Evolutionary conservation across 768 basidiomycete species (phyloP).

Genomic region (Cantharellus anzutake): DNA sequence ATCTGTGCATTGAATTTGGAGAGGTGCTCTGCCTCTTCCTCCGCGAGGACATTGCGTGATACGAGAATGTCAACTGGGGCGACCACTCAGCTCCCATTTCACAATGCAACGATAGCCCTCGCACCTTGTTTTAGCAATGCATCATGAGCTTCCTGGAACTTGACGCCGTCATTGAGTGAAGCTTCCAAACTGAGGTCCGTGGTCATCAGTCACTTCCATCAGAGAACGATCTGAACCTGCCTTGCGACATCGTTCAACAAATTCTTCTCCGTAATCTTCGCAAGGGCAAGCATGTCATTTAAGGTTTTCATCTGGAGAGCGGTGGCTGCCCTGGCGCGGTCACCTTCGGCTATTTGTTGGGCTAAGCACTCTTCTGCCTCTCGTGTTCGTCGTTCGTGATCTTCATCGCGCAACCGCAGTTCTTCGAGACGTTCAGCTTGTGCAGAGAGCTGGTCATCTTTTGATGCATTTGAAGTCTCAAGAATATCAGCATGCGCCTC

Average conservation of each 20-base stretch:
- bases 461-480: neutral
- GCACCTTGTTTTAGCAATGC: conserved; percentile 26
- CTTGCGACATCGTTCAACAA: conserved; percentile 47
- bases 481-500: neutral
- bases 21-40: conserved; percentile 58
- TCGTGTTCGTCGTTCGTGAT: neutral
- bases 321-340: neutral
- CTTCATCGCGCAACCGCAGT: neutral
- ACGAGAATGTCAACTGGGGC: conserved; percentile 42
- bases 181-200: conserved; percentile 20
- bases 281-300: neutral
- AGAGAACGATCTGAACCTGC: conserved; percentile 24
- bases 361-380: neutral
- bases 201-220: neutral
- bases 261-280: conserved; percentile 43
- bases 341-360: neutral
- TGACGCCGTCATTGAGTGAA: conserved; percentile 40
- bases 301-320: neutral
- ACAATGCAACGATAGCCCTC: neutral
- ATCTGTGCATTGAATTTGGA: conserved; percentile 75
- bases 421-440: neutral
- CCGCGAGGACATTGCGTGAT: conserved; percentile 54
- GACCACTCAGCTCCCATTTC: neutral
- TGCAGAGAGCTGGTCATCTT: neutral
- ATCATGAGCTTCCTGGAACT: conserved; percentile 54